Conservation (phyloP, 768 basidiomycete species). For the Calvatia gigantea region DNA sequence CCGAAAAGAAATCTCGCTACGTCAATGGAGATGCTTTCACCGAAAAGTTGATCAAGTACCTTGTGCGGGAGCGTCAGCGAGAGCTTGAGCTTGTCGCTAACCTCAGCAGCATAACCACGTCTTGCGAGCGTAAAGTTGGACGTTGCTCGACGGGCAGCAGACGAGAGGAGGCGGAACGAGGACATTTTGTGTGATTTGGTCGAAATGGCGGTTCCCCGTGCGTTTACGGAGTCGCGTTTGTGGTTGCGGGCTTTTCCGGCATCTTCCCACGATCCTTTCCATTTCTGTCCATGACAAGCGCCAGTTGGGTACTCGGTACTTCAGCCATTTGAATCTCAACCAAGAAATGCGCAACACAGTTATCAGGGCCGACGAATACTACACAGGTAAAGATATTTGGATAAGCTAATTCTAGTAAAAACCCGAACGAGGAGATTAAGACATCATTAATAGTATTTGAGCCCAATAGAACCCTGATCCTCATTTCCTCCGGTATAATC, state of each 20-base stretch:
- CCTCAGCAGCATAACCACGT: constrained; percentile 95
- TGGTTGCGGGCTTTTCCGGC: constrained; percentile 26
- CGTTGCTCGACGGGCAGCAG: constrained; percentile 59
- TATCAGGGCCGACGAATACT: background rate
- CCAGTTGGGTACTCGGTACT: too few species aligned
- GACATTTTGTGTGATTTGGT: constrained; percentile 51
- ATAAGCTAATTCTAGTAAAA: background rate
- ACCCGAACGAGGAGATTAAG: background rate
- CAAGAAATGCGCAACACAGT: too few species aligned
- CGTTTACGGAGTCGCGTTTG: constrained; percentile 35
- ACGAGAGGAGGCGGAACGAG: constrained; percentile 66
- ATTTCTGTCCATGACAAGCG: too few species aligned
- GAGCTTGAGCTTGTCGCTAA: constrained; percentile 85
- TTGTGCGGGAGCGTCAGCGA: constrained; percentile 94
- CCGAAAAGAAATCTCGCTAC: background rate
- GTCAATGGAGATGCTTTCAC: background rate
- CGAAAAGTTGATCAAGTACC: constrained; percentile 43
- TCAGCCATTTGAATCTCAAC: too few species aligned
- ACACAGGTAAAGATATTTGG: background rate
- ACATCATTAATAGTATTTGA: constrained; percentile 17
- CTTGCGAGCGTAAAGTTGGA: constrained; percentile 48
- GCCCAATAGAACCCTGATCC: constrained; percentile 43
- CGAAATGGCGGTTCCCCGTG: constrained; percentile 28
- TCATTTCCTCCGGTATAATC: constrained; percentile 49
- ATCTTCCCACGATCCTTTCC: constrained; percentile 1